Evolutionary conservation across 2,329 filamentous ascomycete genomes (phyloP).

Genomic region (Dactylonectria estremocensis): DNA sequence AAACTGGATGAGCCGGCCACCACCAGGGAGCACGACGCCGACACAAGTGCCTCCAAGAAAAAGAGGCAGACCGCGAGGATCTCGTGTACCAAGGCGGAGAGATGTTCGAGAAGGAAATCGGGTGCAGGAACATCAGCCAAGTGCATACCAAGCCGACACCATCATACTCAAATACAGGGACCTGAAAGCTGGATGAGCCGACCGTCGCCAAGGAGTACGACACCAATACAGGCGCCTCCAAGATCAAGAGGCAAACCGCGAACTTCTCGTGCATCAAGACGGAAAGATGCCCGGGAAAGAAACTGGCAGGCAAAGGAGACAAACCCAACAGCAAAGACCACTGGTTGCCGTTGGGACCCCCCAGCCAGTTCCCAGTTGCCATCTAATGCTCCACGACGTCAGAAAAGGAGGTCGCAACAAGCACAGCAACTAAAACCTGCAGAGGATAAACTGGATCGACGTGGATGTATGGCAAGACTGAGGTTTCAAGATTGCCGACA

Average conservation of each 20-base stretch:
- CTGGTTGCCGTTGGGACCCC: slow-evolving; percentile 1
- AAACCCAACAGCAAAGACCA: slow-evolving; percentile 9
- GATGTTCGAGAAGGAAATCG: slow-evolving; percentile 11
- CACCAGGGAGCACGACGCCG: too few species aligned
- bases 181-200: not conserved
- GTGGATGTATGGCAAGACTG: not conserved
- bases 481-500: not conserved
- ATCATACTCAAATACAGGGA: slow-evolving; percentile 4
- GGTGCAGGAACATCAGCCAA: too few species aligned
- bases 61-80: slow-evolving; percentile 21
- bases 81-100: slow-evolving; percentile 20
- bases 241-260: slow-evolving; percentile 22
- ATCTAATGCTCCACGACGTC: slow-evolving; percentile 4
- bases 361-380: slow-evolving; percentile 4
- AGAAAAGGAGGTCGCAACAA: not conserved
- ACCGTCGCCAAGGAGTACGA: not conserved
- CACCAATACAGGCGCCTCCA: slow-evolving; percentile 3
- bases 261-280: slow-evolving; percentile 22
- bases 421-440: not conserved
- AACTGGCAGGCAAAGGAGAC: slow-evolving; percentile 12
- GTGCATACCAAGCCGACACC: not conserved
- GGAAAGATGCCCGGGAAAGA: slow-evolving; percentile 21
- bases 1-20: not conserved
- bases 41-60: slow-evolving; percentile 7
- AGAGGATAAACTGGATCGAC: slow-evolving; percentile 9